A percentile compares a stretch with the other conserved stretches of the same genome.
Conservation (phyloP, 129 eudicot genomes). For the Deinandra increscens region DNA sequence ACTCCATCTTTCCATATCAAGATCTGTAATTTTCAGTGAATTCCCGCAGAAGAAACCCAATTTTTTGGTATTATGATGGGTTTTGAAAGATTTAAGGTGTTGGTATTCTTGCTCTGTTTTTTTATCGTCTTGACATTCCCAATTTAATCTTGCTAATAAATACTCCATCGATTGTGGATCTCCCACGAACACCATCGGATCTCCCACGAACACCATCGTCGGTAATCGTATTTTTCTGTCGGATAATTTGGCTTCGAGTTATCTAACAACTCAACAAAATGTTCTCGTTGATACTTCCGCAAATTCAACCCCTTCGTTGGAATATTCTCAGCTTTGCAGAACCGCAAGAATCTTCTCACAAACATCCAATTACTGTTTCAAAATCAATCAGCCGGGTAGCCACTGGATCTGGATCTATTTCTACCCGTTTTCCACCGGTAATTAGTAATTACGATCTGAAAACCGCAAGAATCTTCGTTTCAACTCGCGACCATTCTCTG, state of each 20-base stretch:
- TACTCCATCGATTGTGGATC: slow-evolving; percentile 78
- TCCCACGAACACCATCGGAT: too few relatives aligned
- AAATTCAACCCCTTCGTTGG: slow-evolving; percentile 47
- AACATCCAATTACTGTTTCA: slow-evolving; percentile 47
- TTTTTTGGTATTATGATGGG: slow-evolving; percentile 37
- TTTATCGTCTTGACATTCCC: slow-evolving; percentile 27
- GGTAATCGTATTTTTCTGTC: slow-evolving; percentile 53
- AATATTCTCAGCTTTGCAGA: slow-evolving; percentile 44
- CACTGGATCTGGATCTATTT: slow-evolving; percentile 86
- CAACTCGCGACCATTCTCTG: slow-evolving; percentile 47
- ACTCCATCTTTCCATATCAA: background rate
- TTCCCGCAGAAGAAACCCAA: slow-evolving; percentile 23
- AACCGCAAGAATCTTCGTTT: slow-evolving; percentile 61
- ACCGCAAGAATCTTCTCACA: slow-evolving; percentile 70
- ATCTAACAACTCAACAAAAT: slow-evolving; percentile 59
- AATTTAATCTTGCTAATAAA: slow-evolving; percentile 52
- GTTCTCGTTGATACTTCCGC: slow-evolving; percentile 50
- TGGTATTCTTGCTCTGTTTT: slow-evolving; percentile 30
- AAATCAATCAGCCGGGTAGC: slow-evolving; percentile 62
- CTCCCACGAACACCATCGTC: slow-evolving; percentile 49
- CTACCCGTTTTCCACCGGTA: slow-evolving; percentile 54
- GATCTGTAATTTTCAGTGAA: background rate
- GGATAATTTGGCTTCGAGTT: slow-evolving; percentile 64
- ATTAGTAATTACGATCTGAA: slow-evolving; percentile 45
- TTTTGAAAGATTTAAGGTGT: slow-evolving; percentile 28